Evolutionary conservation across 345 rosid genomes (phyloP).

Genomic region (Gossypium longicalyx): DNA sequence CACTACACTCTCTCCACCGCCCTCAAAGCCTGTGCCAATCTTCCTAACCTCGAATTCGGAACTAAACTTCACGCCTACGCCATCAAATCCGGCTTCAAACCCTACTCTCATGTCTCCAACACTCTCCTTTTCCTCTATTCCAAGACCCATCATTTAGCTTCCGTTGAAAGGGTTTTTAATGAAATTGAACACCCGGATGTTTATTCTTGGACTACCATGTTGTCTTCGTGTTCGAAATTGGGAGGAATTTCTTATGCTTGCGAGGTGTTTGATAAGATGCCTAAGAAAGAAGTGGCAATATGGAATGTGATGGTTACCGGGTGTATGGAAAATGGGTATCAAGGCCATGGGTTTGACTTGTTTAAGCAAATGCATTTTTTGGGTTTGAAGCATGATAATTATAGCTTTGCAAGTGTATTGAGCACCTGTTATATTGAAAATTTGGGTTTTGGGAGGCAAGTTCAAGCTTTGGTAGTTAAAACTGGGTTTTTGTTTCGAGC

Average conservation of each 20-base stretch:
- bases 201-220: constrained; percentile 64
- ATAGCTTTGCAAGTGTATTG: constrained; percentile 61
- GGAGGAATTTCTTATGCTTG: constrained; percentile 19
- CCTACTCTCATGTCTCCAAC: constrained; percentile 49
- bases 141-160: constrained; percentile 32
- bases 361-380: constrained; percentile 52
- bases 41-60: constrained; percentile 39
- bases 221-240: constrained; percentile 43
- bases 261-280: constrained; percentile 1
- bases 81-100: constrained; percentile 40
- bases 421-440: constrained; percentile 42
- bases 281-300: constrained; percentile 6
- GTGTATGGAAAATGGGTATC: constrained; percentile 41
- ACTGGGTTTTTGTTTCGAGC: constrained; percentile 39
- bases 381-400: constrained; percentile 56
- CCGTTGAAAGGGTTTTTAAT: constrained; percentile 38
- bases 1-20: constrained; percentile 56
- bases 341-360: constrained; percentile 39
- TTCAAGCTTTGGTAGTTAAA: constrained; percentile 57
- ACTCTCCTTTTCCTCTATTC: constrained; percentile 60
- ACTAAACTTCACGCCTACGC: constrained; percentile 54
- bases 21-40: constrained; percentile 51
- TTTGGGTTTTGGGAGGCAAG: constrained; percentile 52
- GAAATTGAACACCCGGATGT: constrained; percentile 59
- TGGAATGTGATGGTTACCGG: neutral